phyloP scores from a whole-genome alignment of 2,329 filamentous ascomycete genomes.

The Xylaria sp. region DNA sequence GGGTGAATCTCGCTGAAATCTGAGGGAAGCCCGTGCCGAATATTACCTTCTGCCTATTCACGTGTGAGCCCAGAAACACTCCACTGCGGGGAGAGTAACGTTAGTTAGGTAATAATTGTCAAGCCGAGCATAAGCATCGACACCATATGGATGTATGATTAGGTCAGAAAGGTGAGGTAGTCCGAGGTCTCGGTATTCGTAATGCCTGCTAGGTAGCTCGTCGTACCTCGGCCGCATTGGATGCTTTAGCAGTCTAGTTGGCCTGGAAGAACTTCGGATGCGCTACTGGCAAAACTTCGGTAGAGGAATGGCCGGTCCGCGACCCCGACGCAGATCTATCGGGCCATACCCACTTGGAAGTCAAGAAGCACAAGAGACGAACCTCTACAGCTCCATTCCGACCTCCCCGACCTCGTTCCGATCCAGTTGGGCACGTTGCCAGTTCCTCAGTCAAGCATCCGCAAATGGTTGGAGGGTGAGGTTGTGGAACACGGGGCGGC shows the following conservation, averaged over 20 bases:
- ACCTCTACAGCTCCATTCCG: slow-evolving; percentile 6
- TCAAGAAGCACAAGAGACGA: slow-evolving; percentile 12
- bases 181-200: too few species aligned
- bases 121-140: too few species aligned
- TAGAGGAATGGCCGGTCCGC: slow-evolving; percentile 19
- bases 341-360: not conserved
- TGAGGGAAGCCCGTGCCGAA: too few species aligned
- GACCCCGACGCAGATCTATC: slow-evolving; percentile 23
- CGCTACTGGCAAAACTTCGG: slow-evolving; percentile 26
- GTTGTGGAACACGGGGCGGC: slow-evolving; percentile 14
- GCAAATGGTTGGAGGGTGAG: slow-evolving; percentile 9
- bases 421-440: slow-evolving; percentile 22
- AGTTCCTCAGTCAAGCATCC: slow-evolving; percentile 11
- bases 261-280: slow-evolving; percentile 24
- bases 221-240: not conserved
- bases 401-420: slow-evolving; percentile 15
- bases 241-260: slow-evolving; percentile 11
- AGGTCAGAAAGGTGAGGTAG: too few species aligned
- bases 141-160: too few species aligned
- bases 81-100: too few species aligned
- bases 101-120: too few species aligned
- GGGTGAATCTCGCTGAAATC: too few species aligned
- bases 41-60: too few species aligned
- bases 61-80: too few species aligned
- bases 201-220: too few species aligned